A percentile compares a stretch with the other conserved stretches of the same genome.
These are phyloP conservation scores for Caryopteris hybrid DNA, from an alignment of 305 asterid species.

Conservation along the genomic window DNA sequence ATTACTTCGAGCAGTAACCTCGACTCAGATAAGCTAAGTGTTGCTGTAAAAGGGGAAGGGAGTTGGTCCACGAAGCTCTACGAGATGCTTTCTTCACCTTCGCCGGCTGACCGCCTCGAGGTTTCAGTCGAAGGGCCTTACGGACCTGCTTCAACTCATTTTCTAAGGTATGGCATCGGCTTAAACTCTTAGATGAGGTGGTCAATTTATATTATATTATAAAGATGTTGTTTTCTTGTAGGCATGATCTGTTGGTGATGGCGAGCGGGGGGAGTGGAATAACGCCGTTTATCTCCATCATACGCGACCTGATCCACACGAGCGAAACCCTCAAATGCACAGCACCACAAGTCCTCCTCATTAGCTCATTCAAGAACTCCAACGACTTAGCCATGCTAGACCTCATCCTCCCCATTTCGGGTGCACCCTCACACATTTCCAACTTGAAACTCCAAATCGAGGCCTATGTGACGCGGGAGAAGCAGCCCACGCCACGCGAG, in stretches of 20 bases:
- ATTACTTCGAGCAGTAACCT: constrained; percentile 52
- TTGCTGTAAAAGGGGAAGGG: constrained; percentile 61
- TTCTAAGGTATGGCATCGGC: constrained; percentile 35
- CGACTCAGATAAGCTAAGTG: constrained; percentile 59
- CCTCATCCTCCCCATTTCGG: constrained; percentile 36
- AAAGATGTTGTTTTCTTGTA: too few species aligned
- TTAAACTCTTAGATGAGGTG: not conserved
- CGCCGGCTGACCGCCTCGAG: constrained; percentile 37
- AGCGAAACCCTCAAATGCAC: constrained; percentile 23
- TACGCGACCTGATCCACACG: constrained; percentile 42
- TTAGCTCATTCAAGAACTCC: constrained; percentile 34
- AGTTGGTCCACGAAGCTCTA: constrained; percentile 66
- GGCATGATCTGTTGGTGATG: constrained; percentile 58
- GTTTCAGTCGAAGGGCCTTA: constrained; percentile 77
- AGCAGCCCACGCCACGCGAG: not conserved
- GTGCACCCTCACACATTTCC: constrained; percentile 21
- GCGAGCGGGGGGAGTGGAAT: constrained; percentile 76
- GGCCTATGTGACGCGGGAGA: constrained; percentile 48
- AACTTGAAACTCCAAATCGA: constrained; percentile 31
- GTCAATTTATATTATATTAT: too few species aligned
- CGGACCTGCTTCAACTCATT: constrained; percentile 62
- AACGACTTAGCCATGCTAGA: constrained; percentile 47
- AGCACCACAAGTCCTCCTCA: constrained; percentile 32
- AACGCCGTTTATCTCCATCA: constrained; percentile 67
- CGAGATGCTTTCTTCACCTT: constrained; percentile 44